Conservation (phyloP, 176 grass and related monocot genomes). For the Paspalum notatum region DNA sequence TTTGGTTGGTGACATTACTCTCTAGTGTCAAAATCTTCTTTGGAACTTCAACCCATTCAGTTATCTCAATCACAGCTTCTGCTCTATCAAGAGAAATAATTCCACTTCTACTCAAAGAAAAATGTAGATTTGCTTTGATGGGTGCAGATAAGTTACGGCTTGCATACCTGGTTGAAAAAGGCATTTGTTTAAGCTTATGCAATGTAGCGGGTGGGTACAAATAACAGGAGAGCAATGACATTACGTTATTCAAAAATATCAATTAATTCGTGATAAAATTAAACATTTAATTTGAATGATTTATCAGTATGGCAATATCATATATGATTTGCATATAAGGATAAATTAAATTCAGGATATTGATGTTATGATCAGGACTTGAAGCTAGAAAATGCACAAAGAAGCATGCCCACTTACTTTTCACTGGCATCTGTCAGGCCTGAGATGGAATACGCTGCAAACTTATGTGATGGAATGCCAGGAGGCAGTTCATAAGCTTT, state of each 20-base stretch:
- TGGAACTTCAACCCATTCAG: slow-evolving; percentile 96
- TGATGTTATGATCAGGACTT: slow-evolving; percentile 9
- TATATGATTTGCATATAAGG: neutral
- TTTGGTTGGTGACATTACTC: slow-evolving; percentile 59
- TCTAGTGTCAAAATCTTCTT: slow-evolving; percentile 86
- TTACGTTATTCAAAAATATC: neutral
- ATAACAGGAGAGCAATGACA: neutral
- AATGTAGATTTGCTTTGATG: slow-evolving; percentile 97
- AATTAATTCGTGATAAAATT: neutral
- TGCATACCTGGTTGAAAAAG: slow-evolving; percentile 68
- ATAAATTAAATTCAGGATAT: neutral
- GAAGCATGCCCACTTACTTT: slow-evolving; percentile 59
- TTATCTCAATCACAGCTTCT: slow-evolving; percentile 96
- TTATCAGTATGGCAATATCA: slow-evolving; percentile 23
- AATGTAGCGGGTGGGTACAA: neutral
- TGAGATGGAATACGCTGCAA: slow-evolving; percentile 78
- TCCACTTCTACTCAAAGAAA: slow-evolving; percentile 98
- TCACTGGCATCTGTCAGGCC: slow-evolving; percentile 80
- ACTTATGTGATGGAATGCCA: slow-evolving; percentile 72
- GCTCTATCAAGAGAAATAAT: slow-evolving; percentile 89
- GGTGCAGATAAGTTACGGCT: slow-evolving; percentile 91
- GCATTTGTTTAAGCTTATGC: slow-evolving; percentile 30
- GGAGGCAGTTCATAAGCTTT: slow-evolving; percentile 71
- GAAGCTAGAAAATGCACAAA: slow-evolving; percentile 22
- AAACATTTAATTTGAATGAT: slow-evolving; percentile 23